Conservation (phyloP, 805 yeast genomes). For the Nakazawaea molendinolei region DNA sequence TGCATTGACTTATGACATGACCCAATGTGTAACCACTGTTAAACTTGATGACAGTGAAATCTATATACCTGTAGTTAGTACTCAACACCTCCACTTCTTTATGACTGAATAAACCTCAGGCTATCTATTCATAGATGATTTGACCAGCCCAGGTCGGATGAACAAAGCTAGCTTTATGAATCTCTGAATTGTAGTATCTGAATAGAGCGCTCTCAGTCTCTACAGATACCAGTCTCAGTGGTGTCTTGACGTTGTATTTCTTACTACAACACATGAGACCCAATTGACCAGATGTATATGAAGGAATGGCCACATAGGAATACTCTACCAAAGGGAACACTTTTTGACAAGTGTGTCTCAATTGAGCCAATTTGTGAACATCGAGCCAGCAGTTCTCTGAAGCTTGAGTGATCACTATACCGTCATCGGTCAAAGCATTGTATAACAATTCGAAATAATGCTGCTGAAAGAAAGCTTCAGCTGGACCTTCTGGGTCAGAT, state of each 20-base stretch:
- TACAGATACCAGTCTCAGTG: constrained; percentile 57
- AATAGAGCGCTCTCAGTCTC: constrained; percentile 58
- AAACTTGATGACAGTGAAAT: no score
- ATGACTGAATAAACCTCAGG: no score
- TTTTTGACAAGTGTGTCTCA: constrained; percentile 73
- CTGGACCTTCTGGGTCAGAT: constrained; percentile 97
- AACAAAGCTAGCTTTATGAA: constrained; percentile 85
- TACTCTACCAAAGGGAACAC: constrained; percentile 91
- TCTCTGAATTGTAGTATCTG: constrained; percentile 76
- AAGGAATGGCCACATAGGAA: constrained; percentile 89
- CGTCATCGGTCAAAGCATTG: constrained; percentile 87
- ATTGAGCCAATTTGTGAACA: constrained; percentile 71
- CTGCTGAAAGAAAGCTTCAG: constrained; percentile 87
- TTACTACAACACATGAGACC: constrained; percentile 97
- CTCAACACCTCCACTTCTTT: no score
- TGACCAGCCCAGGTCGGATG: constrained; percentile 80
- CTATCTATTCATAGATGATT: constrained; percentile 3
- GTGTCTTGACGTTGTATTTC: constrained; percentile 57
- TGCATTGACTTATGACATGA: no score
- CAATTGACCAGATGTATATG: constrained; percentile 94
- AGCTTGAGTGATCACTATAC: constrained; percentile 91
- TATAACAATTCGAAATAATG: constrained; percentile 80
- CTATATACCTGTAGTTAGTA: no score
- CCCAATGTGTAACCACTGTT: no score
- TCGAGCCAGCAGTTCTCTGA: constrained; percentile 87